Base-by-base conservation (phyloP, 2,329 filamentous ascomycete genomes). In the Sporothrix pallida region DNA sequence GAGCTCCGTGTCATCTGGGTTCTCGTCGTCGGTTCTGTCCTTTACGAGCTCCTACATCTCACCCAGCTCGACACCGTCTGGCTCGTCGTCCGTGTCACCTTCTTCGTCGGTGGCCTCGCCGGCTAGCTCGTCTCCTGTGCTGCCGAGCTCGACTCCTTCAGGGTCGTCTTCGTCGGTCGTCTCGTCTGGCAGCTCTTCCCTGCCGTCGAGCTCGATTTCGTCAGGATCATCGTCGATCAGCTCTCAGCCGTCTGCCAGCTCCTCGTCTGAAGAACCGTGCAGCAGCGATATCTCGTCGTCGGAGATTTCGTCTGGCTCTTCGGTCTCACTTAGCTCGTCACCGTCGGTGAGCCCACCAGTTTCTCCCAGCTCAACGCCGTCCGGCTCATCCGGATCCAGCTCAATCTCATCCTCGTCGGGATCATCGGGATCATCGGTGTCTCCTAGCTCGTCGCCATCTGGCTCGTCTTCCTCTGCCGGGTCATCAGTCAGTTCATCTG, bases 211-310 rank as follows among this genome's bases (percentile, higher is more conserved):
- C 23, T 26, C 23, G 23, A 26, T 26, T 3, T 26, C 23, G 23
- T 26, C 23, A 26, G 23, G 23, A 26, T 26, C 23, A 3, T 26
- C 23, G 23, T 26, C 23, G 23, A 26, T 26, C 23, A 26, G 23
- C 23, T 26, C 23, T 26, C 23, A 26, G 23, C 3, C 23, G 23
- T 48, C 56, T 23, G 44, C 70, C 23, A 13, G 44, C 37, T 58
- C 31, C 3, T 70, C 68, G 6, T 58, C 52, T 4, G 37, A 58
- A 44, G 13, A 44, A 52, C 54, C 69, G 2, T 58, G 12, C 42
- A 71, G 52, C 42, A 65, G 62, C 17, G 62, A 20, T 12, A 60
- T 13, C 48, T 67, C 70, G 60, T 62, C 50, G 5, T 62, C 58
- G 10, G 17, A 15, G 6, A 68, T 44, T n/a, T 65, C 60, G 15